Percentiles rank a stretch among this genome's conserved stretches.
Evolutionary conservation across 768 basidiomycete species (phyloP).

Genomic region (Mycena belliarum): DNA sequence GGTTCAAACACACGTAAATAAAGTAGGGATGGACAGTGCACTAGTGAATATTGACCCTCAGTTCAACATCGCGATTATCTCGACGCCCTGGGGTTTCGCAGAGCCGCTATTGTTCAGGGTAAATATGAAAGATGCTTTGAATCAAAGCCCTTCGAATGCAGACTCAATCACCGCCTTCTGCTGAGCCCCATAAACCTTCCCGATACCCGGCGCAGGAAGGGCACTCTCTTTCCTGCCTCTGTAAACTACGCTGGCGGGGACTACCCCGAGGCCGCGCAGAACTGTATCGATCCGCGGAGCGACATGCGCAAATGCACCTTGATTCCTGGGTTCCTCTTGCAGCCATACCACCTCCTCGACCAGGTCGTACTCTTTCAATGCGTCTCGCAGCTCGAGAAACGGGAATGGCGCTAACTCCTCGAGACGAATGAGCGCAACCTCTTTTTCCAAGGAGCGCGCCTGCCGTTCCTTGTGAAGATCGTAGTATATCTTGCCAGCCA

Average conservation of each 20-base stretch:
- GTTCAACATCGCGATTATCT: no score
- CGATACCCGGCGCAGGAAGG: slow-evolving; percentile 77
- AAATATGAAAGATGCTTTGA: not conserved
- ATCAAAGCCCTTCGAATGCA: slow-evolving; percentile 52
- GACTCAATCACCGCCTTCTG: slow-evolving; percentile 60
- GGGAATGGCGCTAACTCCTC: slow-evolving; percentile 93
- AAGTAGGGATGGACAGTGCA: no score
- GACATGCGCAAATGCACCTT: slow-evolving; percentile 79
- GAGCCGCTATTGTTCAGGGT: not conserved
- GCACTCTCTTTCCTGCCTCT: slow-evolving; percentile 71
- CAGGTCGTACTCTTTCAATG: slow-evolving; percentile 46
- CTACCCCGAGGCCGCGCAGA: slow-evolving; percentile 41
- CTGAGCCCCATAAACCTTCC: slow-evolving; percentile 65
- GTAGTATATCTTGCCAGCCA: slow-evolving; percentile 88
- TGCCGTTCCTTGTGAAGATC: slow-evolving; percentile 76
- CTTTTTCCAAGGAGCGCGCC: slow-evolving; percentile 43
- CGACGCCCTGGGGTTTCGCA: no score
- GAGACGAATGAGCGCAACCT: slow-evolving; percentile 71
- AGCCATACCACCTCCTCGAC: slow-evolving; percentile 59
- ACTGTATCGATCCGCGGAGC: slow-evolving; percentile 54
- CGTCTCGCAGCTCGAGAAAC: slow-evolving; percentile 50
- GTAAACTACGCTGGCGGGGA: slow-evolving; percentile 43
- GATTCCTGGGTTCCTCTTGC: slow-evolving; percentile 89
- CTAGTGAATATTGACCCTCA: no score
- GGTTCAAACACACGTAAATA: not conserved